Base-by-base conservation (phyloP, 2,329 filamentous ascomycete genomes). In the Leptographium radiaticola region DNA sequence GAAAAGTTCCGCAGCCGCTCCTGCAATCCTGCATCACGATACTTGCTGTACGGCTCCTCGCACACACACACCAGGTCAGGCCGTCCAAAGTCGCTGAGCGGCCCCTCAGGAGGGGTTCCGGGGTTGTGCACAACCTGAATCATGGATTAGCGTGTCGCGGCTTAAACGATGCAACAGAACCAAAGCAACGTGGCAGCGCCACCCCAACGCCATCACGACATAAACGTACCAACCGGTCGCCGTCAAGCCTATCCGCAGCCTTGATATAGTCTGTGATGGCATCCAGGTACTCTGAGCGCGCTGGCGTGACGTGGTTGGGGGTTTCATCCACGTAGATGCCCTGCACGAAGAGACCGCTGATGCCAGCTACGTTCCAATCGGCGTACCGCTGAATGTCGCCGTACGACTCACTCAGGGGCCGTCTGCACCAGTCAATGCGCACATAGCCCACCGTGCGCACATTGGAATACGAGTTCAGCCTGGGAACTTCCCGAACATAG, bases 241-340 rank as follows among this genome's bases (percentile, higher is more conserved):
- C 55, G 6, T 18, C 38, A 6, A 58, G 42, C 6, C 56, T 55
- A 1, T 39, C 30, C 0, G n/a, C n/a, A 6, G 18, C 40, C 16
- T 54, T 54, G 42, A 47, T 51, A 34, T 42, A 47, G 8, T 30
- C n/a, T n/a, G 15, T 40, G 15, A 47, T 33, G 16, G 20, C 46
- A 16, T 55, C 25, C 15, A 58, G 45, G 20, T 53, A 55, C n/a
- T 48, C 13, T 15, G 50, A 15, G 16, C 40, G n/a, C 3, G 49
- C 49, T 4, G 47, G 38, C 8, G 44, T 20, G 10, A 52, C 42
- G 20, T 58, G 56, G 39, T 58, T 58, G 34, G 52, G 56, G 7
- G 54, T 56, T 48, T 58, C 56, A 44, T 58, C 56, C 12, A 58
- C 31, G 34, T 51, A 58, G 50, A 58, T 55, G 33, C 56, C 56